Evolutionary conservation across 192 early-diverging fungal species (phyloP), one percentile per base, ranked within the genome.

Genomic region (Mortierella hygrophila): DNA sequence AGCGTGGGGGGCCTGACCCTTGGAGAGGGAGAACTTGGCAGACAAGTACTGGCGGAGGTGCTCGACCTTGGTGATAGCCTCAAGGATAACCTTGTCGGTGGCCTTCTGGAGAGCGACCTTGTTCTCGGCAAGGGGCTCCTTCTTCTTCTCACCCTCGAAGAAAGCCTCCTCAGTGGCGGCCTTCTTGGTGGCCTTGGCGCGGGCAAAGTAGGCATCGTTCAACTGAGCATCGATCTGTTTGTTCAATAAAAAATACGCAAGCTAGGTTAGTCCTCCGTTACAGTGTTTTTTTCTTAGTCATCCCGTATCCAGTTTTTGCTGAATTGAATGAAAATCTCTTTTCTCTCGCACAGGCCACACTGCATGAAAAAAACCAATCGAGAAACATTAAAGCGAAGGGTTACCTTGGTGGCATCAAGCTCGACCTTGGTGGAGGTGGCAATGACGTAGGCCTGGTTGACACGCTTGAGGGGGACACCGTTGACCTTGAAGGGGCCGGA

Each of bases 341-440:
- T 46, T 11, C 18, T 11, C 23, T 44, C 40, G 69, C 55, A 60
- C 55, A 60, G 55, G 55, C 26, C 52, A 70, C 16, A 35, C 26
- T 87, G 29, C 26, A 46, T 82, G 23, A 3, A 70, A 26, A 26
- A 77, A 20, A n/a, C 6, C 26, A 69, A 74, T 26, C 20, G 47
- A 72, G 26, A 23, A 18, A 65, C 20, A 72, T 69, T 11, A 60
- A 46, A 35, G 70, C 70, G 57, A 72, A 18, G 72, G 23, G 3
- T 82, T 74, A 94, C 93, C 87, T 93, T 91, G 89, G 94, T 92
- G 80, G 90, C 90, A 78, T 94, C 91, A 74, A 99, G 72, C 87
- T 99, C 97, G 75, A 99, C 87, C 94, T 98, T 99, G 94, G 99
- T 99, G 86, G 99, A 99, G 88, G 98, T 99, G 87, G 98, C 98